Conservation (phyloP, 2,329 filamentous ascomycete genomes). For the Fusarium devonianum region DNA sequence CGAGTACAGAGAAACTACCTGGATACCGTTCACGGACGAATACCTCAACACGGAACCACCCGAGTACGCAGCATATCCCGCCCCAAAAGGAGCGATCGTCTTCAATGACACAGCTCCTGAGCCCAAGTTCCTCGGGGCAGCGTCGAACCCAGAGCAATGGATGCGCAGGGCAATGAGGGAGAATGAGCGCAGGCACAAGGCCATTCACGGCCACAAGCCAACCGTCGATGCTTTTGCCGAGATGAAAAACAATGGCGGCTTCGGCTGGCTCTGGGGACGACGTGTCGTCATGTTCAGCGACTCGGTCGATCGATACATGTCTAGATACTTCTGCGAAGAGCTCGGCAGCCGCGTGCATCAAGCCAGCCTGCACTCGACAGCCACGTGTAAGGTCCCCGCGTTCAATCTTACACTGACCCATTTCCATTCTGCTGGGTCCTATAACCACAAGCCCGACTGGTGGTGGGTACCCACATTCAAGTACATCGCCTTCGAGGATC, state of each 20-base stretch:
- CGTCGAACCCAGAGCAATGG: conserved; percentile 24
- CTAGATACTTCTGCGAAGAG: conserved; percentile 26
- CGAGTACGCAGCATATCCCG: conserved; percentile 50
- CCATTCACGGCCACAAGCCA: neutral
- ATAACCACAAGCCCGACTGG: conserved; percentile 29
- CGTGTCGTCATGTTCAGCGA: conserved; percentile 32
- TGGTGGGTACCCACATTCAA: conserved; percentile 34
- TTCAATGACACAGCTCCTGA: conserved; percentile 68
- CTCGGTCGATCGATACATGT: conserved; percentile 31
- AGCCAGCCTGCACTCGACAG: conserved; percentile 13
- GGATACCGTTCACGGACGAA: conserved; percentile 25
- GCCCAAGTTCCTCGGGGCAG: conserved; percentile 13
- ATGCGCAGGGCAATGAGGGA: conserved; percentile 28
- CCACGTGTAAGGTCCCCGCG: conserved; percentile 11
- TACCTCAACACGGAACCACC: conserved; percentile 69
- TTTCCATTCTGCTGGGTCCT: conserved; percentile 26
- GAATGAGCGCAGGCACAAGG: conserved; percentile 12
- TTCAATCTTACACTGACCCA: conserved; percentile 23
- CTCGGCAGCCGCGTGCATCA: conserved; percentile 12
- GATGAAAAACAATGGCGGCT: conserved; percentile 19
- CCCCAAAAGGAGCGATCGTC: conserved; percentile 60
- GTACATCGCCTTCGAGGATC: conserved; percentile 22
- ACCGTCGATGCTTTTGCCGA: conserved; percentile 9
- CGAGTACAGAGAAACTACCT: conserved; percentile 61
- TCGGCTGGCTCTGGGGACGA: conserved; percentile 30